Evolutionary conservation across 108 stramenopile species (phyloP).

Genomic region (Epithemia pelagica): DNA sequence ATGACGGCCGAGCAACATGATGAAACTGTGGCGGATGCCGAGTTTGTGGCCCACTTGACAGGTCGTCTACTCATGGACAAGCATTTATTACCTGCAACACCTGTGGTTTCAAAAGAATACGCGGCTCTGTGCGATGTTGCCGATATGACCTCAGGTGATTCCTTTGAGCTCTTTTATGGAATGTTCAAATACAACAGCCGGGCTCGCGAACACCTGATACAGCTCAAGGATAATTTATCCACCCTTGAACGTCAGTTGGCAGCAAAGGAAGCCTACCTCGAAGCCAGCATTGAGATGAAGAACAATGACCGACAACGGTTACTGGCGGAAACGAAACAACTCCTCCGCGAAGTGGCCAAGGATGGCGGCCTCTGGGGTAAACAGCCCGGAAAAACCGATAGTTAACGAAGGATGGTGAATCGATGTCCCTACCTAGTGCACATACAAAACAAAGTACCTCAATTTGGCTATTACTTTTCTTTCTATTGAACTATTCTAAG

Average conservation of each 20-base stretch:
- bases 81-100: slow-evolving; percentile 79
- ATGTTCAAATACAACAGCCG: slow-evolving; percentile 91
- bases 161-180: slow-evolving; percentile 93
- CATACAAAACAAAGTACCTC: background rate
- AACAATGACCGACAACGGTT: slow-evolving; percentile 83
- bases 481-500: background rate
- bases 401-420: background rate
- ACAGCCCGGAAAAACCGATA: background rate
- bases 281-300: slow-evolving; percentile 84
- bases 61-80: slow-evolving; percentile 83
- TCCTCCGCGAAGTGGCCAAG: slow-evolving; percentile 77
- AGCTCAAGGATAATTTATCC: slow-evolving; percentile 86
- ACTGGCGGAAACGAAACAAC: slow-evolving; percentile 76
- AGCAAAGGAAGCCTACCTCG: slow-evolving; percentile 90
- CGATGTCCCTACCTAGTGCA: background rate
- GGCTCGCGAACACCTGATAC: slow-evolving; percentile 58
- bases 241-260: slow-evolving; percentile 88
- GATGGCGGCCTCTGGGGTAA: slow-evolving; percentile 6
- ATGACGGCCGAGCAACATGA: slow-evolving; percentile 89
- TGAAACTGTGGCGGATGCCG: slow-evolving; percentile 84
- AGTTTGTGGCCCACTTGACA: slow-evolving; percentile 92
- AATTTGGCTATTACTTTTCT: too few relatives aligned
- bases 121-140: slow-evolving; percentile 83
- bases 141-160: slow-evolving; percentile 83
- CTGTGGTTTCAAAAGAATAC: slow-evolving; percentile 89